These are phyloP conservation scores for Sporobolomyces phaffii DNA, from an alignment of 768 basidiomycete genomes.

Conservation along the genomic window DNA sequence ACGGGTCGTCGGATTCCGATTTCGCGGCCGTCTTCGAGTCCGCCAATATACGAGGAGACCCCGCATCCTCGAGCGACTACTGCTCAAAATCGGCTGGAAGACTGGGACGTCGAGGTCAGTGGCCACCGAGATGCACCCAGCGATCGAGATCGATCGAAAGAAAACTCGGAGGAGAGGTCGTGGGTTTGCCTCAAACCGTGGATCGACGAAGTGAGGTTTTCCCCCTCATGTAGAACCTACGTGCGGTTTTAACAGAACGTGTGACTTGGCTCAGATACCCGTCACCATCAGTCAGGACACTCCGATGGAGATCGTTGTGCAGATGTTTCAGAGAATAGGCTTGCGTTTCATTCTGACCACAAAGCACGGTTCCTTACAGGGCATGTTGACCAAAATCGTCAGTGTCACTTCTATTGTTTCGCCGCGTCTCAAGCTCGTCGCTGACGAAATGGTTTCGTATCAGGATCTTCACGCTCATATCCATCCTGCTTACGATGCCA, in stretches of 20 bases:
- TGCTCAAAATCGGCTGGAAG: no score
- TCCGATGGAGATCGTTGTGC: slow-evolving; percentile 41
- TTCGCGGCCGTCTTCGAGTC: background rate
- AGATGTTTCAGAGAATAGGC: slow-evolving; percentile 41
- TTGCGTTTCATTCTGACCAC: slow-evolving; percentile 36
- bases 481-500: slow-evolving; percentile 1
- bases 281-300: slow-evolving; percentile 31
- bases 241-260: background rate
- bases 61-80: background rate
- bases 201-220: slow-evolving; percentile 33
- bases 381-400: slow-evolving; percentile 39
- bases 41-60: background rate
- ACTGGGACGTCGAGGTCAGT: no score
- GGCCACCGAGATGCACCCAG: no score
- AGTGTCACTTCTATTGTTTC: background rate
- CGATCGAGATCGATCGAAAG: no score
- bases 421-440: background rate
- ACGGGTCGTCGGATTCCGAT: slow-evolving; percentile 10
- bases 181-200: slow-evolving; percentile 36
- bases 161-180: background rate
- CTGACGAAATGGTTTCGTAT: background rate
- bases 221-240: background rate
- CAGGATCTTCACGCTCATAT: slow-evolving; percentile 36
- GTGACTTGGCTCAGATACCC: slow-evolving; percentile 18
- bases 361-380: slow-evolving; percentile 19